These are phyloP conservation scores for Zoysia matrella DNA, from an alignment of 202 grass and related monocot species.

Conservation along the genomic window DNA sequence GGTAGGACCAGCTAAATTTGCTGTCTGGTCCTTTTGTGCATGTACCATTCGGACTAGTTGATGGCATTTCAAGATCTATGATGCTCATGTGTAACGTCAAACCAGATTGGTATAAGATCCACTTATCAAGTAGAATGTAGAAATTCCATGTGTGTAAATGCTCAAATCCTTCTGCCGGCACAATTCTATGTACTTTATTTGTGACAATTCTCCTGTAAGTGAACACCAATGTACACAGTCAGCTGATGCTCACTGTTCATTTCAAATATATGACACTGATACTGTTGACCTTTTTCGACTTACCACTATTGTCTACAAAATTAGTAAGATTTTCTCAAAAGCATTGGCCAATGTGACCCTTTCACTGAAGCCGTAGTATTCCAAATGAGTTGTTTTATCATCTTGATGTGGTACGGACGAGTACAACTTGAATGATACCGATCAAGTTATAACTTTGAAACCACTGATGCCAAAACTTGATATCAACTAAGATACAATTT, in stretches of 20 bases:
- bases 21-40: background rate
- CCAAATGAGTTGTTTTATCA: no score
- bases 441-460: no score
- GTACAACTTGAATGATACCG: no score
- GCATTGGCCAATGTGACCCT: no score
- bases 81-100: background rate
- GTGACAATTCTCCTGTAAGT: conserved; percentile 11
- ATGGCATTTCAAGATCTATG: background rate
- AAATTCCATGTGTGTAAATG: background rate
- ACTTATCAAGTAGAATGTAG: background rate
- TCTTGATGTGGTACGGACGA: no score
- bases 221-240: background rate
- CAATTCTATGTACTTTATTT: background rate
- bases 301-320: no score
- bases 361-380: no score
- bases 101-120: background rate
- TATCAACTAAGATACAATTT: no score
- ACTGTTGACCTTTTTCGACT: background rate
- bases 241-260: background rate
- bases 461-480: no score
- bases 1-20: background rate
- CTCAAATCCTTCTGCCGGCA: conserved; percentile 8
- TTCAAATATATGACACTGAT: background rate
- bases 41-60: background rate
- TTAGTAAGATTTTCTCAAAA: no score